Evolutionary conservation across 2,329 filamentous ascomycete species (phyloP), one percentile per base, ranked within the genome.

Genomic region (Penicillium paneum): DNA sequence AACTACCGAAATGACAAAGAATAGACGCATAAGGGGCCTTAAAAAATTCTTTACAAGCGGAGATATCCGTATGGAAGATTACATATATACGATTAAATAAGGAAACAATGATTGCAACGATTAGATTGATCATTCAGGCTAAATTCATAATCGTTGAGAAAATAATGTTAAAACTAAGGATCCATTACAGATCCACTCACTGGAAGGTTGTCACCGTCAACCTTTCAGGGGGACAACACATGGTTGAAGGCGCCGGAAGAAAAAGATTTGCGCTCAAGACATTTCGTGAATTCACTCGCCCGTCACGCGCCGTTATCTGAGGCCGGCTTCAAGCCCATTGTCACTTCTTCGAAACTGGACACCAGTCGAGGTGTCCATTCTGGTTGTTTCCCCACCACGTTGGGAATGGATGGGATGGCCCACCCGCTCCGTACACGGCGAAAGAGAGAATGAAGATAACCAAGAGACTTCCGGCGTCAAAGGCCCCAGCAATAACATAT

Each of bases 361-460:
- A 82, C 35, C 73, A 67, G 59, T 82, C 80, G 45, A 78, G 79
- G 60, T 77, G 73, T 1, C 78, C 79, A 26, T 76, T 64, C 0
- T 60, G 67, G 29, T 81, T 81, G 48, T 83, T 83, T 0, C 81
- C 81, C 79, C 80, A 83, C 81, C 81, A 83, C 2, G 59, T 65
- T 0, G 80, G 80, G 59, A 83, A 82, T 0, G 77, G 72, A 8
- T 70, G 63, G 0, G 75, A 64, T 1, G 60, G 56, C 0, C 78
- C 78, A 28, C 78, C 78, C 2, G 78, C 79, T 0, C 81, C 81
- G 51, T 83, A 82, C 0, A 83, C 81, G 0, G 81, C 79, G 66
- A 83, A 83, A 0, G 80, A 82, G 10, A 83, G 67, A 38, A 82
- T 78, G 49, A 83, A 83, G 3, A 82, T 67, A 0, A 74, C 77